Base-by-base conservation (phyloP, 2,329 filamentous ascomycete species). In the Byssoonygena ceratinophila region DNA sequence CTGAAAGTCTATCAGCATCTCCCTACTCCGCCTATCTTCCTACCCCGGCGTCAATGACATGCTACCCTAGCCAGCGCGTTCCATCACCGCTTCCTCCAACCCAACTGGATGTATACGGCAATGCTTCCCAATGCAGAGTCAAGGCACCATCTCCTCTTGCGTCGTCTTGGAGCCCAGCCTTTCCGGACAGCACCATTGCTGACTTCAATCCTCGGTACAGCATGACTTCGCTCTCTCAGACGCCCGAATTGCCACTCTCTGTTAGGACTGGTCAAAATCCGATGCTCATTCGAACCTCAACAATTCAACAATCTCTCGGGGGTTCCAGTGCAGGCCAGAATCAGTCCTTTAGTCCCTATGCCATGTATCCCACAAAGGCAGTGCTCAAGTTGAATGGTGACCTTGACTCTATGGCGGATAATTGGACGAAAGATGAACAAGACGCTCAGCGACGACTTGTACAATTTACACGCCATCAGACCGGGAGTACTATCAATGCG, bases 321-420 rank as follows among this genome's bases (percentile, higher is more conserved):
- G 41, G 56, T 9, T 75, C 77, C 7, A 71, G 68, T 22, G 58
- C 71, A 9, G 61, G 70, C n/a, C 75, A 71, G 58, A 74, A 66
- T 57, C 76, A 71, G 34, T 66, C 75, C 16, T 87, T 89, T 69
- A 87, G 89, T 60, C 84, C 85, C 0, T 90, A 94, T 64, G 79
- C 83, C 2, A 79, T 91, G 59, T 91, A 90, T 64, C 83, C 87
- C 14, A 80, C 82, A 63, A 96, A 95, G 71, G 92, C 90, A 0
- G 75, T 84, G 16, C 74, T 97, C 27, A 88, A 92, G 63, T 84
- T 97, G 55, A 80, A 85, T 51, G 90, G 90, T 18, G 87, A 96
- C 62, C 77, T 98, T 45, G 82, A 89, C 48, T 73, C 76, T 6
- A 96, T 97, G 91, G 82, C 82, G 0, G 79, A 85, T 57, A 79